Conservation (phyloP, 345 rosid genomes). For the Eucalyptus curtisii region DNA sequence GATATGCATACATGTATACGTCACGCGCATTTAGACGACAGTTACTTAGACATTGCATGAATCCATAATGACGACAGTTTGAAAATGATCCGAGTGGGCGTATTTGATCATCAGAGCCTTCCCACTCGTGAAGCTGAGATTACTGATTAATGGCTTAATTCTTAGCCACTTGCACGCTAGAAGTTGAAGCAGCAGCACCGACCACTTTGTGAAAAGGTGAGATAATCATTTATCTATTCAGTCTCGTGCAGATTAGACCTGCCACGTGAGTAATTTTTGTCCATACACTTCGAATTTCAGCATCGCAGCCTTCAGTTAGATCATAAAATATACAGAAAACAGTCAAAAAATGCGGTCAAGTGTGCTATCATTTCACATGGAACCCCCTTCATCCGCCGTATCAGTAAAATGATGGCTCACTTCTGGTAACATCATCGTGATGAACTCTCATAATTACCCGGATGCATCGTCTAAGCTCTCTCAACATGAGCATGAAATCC, state of each 20-base stretch:
- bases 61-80: not conserved
- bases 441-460: not conserved
- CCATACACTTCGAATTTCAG: not conserved
- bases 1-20: not conserved
- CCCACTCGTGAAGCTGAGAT: not conserved
- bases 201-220: not conserved
- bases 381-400: not conserved
- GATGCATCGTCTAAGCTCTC: not conserved
- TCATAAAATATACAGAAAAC: not conserved
- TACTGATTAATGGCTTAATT: not conserved
- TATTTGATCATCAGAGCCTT: not conserved
- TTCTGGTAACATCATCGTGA: not conserved
- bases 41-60: not conserved
- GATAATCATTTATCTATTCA: not conserved
- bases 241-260: not conserved
- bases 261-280: not conserved
- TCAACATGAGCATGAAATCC: not conserved
- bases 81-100: not conserved
- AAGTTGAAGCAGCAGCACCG: not conserved
- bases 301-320: not conserved
- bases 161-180: not conserved
- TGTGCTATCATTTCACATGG: not conserved
- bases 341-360: not conserved
- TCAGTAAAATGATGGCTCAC: not conserved
- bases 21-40: not conserved